A percentile compares a stretch with the other conserved stretches of the same genome.
These are phyloP conservation scores for Salix viminalis DNA, from an alignment of 345 rosid genomes.

Conservation along the genomic window DNA sequence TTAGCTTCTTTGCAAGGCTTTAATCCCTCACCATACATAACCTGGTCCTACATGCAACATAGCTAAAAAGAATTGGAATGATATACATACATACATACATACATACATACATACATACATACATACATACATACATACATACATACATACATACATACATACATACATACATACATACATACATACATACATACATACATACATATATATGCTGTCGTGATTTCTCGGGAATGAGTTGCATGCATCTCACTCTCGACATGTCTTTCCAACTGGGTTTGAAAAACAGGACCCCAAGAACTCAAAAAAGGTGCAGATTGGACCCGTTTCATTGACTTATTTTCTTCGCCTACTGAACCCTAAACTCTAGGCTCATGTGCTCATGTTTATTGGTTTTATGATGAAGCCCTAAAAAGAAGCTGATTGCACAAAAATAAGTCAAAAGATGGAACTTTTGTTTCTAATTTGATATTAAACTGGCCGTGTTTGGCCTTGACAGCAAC, in stretches of 20 bases:
- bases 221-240: neutral
- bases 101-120: no score
- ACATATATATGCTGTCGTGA: neutral
- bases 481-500: slow-evolving; percentile 7
- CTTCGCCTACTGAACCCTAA: neutral
- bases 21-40: neutral
- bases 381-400: neutral
- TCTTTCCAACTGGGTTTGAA: neutral
- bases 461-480: slow-evolving; percentile 2
- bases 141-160: no score
- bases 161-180: no score
- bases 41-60: neutral
- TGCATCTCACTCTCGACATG: neutral
- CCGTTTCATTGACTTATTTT: slow-evolving; percentile 11
- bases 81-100: no score
- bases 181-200: no score
- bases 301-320: slow-evolving; percentile 7
- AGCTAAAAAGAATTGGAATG: neutral
- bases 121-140: no score
- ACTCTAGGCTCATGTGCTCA: neutral
- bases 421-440: neutral
- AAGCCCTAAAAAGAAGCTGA: no score
- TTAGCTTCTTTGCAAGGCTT: neutral
- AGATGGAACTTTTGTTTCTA: neutral
- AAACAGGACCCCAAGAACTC: neutral